Evolutionary conservation across 2,329 filamentous ascomycete genomes (phyloP).

Genomic region (Talaromyces sp.): DNA sequence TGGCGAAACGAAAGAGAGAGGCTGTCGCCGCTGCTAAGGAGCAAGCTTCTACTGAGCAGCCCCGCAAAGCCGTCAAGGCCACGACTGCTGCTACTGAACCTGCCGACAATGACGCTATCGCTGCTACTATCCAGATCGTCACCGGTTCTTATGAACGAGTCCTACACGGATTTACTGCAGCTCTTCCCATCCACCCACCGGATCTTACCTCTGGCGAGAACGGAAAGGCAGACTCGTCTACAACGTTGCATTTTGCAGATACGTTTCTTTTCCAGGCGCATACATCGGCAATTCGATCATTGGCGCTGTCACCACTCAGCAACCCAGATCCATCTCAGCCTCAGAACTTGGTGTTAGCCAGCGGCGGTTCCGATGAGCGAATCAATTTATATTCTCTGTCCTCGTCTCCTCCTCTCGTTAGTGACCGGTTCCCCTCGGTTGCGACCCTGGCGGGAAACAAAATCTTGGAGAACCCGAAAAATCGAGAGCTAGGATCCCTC

Average conservation of each 20-base stretch:
- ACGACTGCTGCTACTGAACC: slow-evolving; percentile 18
- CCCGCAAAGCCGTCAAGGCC: slow-evolving; percentile 32
- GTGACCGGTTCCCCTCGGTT: slow-evolving; percentile 53
- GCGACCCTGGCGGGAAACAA: slow-evolving; percentile 66
- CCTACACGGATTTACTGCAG: slow-evolving; percentile 83
- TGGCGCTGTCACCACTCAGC: slow-evolving; percentile 77
- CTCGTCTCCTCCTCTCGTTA: slow-evolving; percentile 56
- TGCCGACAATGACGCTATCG: slow-evolving; percentile 23
- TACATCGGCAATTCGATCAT: slow-evolving; percentile 78
- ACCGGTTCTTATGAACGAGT: slow-evolving; percentile 91
- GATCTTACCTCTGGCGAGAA: slow-evolving; percentile 7
- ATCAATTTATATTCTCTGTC: slow-evolving; percentile 94
- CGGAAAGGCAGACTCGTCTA: slow-evolving; percentile 11
- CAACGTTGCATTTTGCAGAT: slow-evolving; percentile 68
- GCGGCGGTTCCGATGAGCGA: slow-evolving; percentile 85
- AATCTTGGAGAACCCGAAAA: slow-evolving; percentile 77
- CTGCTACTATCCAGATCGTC: slow-evolving; percentile 74
- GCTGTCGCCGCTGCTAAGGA: slow-evolving; percentile 22
- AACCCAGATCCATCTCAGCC: slow-evolving; percentile 48
- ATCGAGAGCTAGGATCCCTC: slow-evolving; percentile 80
- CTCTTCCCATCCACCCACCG: slow-evolving; percentile 40
- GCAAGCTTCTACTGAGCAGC: slow-evolving; percentile 16
- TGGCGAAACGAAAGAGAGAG: slow-evolving; percentile 44
- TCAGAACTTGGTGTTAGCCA: slow-evolving; percentile 86
- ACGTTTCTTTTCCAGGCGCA: slow-evolving; percentile 96